Conservation (phyloP, 2,329 filamentous ascomycete genomes). For the Ilyonectria mors-panacis region DNA sequence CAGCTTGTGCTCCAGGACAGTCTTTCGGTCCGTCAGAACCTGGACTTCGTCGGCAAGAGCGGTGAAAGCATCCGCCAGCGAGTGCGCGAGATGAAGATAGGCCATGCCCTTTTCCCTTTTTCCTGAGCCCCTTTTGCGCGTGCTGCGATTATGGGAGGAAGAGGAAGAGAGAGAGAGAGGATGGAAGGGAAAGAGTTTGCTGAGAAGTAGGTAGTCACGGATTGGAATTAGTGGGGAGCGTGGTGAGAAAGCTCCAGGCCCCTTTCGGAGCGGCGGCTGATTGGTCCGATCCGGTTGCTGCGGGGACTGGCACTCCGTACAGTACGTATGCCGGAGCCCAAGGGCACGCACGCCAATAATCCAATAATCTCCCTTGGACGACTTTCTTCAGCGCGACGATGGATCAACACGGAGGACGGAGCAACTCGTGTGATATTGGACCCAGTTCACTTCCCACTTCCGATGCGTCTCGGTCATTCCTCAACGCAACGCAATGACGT, state of each 20-base stretch:
- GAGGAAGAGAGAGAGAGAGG: slow-evolving; percentile 26
- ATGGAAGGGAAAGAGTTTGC: slow-evolving; percentile 40
- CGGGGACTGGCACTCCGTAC: slow-evolving; percentile 1
- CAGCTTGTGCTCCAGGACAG: slow-evolving; percentile 76
- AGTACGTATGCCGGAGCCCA: not conserved
- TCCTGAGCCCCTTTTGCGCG: slow-evolving; percentile 25
- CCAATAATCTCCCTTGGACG: not conserved
- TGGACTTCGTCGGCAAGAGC: slow-evolving; percentile 77
- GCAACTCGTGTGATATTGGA: not conserved
- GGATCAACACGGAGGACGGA: not conserved
- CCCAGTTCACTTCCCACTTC: not conserved
- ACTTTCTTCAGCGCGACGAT: not conserved
- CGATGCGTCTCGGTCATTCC: slow-evolving; percentile 7
- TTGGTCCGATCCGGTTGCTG: slow-evolving; percentile 26
- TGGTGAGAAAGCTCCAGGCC: not conserved
- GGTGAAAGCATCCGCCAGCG: slow-evolving; percentile 75
- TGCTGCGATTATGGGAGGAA: slow-evolving; percentile 34
- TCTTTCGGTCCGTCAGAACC: slow-evolving; percentile 74
- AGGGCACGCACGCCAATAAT: not conserved
- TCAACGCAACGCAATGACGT: slow-evolving; percentile 14
- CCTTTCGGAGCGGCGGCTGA: slow-evolving; percentile 6
- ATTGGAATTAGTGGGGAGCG: slow-evolving; percentile 21
- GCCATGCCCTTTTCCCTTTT: slow-evolving; percentile 52
- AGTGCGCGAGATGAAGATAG: slow-evolving; percentile 64
- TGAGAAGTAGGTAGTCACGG: slow-evolving; percentile 30